These are phyloP conservation scores for Trichophyton verrucosum DNA, from an alignment of 2,329 filamentous ascomycete species.

Conservation along the genomic window DNA sequence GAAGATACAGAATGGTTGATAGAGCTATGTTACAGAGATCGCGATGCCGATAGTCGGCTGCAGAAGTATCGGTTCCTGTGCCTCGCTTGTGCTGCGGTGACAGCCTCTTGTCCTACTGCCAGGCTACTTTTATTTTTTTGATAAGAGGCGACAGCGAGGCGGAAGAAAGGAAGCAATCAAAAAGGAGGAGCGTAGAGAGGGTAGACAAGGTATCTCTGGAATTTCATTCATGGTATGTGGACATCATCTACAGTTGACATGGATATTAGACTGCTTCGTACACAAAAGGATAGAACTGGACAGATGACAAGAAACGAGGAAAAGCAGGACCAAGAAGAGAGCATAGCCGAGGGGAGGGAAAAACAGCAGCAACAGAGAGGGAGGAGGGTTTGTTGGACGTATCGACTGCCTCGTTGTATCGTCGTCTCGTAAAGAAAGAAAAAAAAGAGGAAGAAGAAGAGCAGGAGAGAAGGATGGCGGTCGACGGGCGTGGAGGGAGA, in stretches of 20 bases:
- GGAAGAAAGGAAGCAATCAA: not conserved
- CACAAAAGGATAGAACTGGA: slow-evolving; percentile 7
- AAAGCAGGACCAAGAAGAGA: not conserved
- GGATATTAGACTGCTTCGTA: not conserved
- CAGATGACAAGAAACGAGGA: not conserved
- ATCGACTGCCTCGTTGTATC: not conserved
- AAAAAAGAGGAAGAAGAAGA: too few species aligned
- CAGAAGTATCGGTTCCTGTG: not conserved
- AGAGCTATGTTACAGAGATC: not conserved
- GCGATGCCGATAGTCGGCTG: not conserved
- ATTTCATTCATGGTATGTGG: not conserved
- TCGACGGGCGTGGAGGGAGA: too few species aligned
- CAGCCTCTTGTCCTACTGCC: not conserved
- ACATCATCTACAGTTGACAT: not conserved
- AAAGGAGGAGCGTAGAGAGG: not conserved
- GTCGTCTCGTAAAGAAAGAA: not conserved
- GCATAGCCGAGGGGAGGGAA: not conserved
- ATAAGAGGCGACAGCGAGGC: not conserved
- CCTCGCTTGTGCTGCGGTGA: not conserved
- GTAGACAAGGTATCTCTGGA: not conserved
- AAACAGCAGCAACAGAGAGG: not conserved
- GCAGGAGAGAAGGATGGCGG: too few species aligned
- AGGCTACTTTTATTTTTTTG: not conserved
- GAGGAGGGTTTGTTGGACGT: not conserved
- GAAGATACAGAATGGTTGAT: not conserved